Conservation (phyloP, 257 asterid genomes). For the Fraxinus anomala region DNA sequence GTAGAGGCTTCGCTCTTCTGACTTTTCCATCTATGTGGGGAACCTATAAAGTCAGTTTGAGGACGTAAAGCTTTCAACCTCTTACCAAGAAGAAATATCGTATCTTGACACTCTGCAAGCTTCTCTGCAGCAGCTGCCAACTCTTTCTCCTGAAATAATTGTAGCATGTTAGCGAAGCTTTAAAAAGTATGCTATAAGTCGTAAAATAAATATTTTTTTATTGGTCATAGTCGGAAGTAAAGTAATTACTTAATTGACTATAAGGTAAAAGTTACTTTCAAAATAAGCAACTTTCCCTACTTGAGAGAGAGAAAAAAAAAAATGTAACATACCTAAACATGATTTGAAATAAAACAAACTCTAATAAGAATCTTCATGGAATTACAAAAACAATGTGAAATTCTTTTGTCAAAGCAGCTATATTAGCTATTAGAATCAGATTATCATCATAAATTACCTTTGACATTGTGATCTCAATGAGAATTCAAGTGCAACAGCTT, state of each 20-base stretch:
- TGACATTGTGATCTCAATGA: not conserved
- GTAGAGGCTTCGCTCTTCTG: slow-evolving; percentile 41
- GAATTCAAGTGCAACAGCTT: not conserved
- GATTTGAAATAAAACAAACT: too few relatives aligned
- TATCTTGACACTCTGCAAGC: slow-evolving; percentile 92
- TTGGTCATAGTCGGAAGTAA: not conserved
- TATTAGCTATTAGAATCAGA: not conserved
- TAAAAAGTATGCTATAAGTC: not conserved
- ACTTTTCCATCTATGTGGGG: slow-evolving; percentile 43
- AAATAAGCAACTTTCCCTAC: not conserved
- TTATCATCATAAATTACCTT: not conserved
- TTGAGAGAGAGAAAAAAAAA: too few relatives aligned
- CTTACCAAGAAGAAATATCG: slow-evolving; percentile 87
- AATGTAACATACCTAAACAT: too few relatives aligned
- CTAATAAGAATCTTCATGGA: not conserved
- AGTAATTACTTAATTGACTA: not conserved
- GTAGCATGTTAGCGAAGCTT: not conserved
- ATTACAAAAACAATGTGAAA: not conserved
- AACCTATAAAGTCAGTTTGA: slow-evolving; percentile 36
- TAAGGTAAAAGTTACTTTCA: not conserved
- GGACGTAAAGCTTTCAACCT: slow-evolving; percentile 78
- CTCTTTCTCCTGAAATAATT: slow-evolving; percentile 73
- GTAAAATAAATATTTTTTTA: not conserved
- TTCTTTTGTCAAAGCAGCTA: not conserved
- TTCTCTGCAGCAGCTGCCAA: slow-evolving; percentile 83